Conservation (phyloP, 805 yeast genomes). For the Sugiyamaella boreocaroliniensis region DNA sequence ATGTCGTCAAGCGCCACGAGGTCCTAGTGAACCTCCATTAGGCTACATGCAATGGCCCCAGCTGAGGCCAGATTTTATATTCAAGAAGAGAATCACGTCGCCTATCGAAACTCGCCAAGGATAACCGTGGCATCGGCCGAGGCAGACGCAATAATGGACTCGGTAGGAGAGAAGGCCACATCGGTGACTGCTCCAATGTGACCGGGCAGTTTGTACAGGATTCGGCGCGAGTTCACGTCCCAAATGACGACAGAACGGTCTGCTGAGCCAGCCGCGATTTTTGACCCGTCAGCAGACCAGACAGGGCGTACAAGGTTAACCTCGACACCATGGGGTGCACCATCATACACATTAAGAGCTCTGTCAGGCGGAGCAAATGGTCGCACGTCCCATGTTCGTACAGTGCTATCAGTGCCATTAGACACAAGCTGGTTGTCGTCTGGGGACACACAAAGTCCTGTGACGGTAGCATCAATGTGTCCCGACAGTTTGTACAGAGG, state of each 20-base stretch:
- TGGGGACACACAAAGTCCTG: constrained; percentile 45
- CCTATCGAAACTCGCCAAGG: constrained; percentile 21
- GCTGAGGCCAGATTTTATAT: too few species aligned
- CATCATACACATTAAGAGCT: constrained; percentile 42
- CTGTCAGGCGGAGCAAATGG: constrained; percentile 34
- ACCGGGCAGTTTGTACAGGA: constrained; percentile 47
- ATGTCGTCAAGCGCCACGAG: too few species aligned
- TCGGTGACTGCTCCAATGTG: constrained; percentile 59
- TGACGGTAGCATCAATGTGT: constrained; percentile 45
- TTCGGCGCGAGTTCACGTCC: constrained; percentile 48
- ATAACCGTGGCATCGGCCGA: constrained; percentile 54
- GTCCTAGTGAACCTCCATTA: too few species aligned
- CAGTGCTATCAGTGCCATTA: constrained; percentile 50
- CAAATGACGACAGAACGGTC: constrained; percentile 54
- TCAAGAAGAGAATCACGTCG: background rate
- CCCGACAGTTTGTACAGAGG: constrained; percentile 43
- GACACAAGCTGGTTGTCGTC: constrained; percentile 45
- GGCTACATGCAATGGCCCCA: background rate
- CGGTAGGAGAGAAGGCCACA: constrained; percentile 46
- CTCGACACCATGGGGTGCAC: constrained; percentile 45
- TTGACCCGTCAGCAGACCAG: constrained; percentile 36
- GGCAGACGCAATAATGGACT: constrained; percentile 38
- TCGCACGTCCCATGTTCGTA: constrained; percentile 52
- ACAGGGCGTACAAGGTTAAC: constrained; percentile 45
- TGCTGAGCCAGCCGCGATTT: constrained; percentile 52